Evolutionary conservation across 495 filamentous ascomycete species (phyloP), one percentile per base, ranked within the genome.

Genomic region (Hapsidospora chrysogenum): DNA sequence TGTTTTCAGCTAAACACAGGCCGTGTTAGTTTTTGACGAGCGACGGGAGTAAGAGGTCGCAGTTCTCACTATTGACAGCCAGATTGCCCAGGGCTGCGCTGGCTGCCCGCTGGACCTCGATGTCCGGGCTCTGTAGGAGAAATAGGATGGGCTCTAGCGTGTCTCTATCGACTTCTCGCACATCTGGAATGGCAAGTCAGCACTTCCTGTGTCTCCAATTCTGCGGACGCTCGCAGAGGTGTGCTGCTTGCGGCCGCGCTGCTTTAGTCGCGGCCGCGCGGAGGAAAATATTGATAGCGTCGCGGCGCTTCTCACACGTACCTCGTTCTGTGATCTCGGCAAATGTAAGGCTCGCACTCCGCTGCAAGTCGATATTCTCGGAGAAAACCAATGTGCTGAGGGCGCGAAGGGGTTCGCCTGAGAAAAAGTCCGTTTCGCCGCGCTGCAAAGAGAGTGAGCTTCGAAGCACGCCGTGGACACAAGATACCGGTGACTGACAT

Each of bases 291-390:
- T 19, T 9, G 19, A 19, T 20, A 9, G 30, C 19, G 11, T 35
- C 8, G 17, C 6, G 9, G 21, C 9, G 3, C 3, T 5, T 21
- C 31, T 16, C 63, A n/a, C n/a, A n/a, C 73, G 48, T 64, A 96
- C 89, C 92, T 80, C 85, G 64, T 53, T 99, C 89, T 10, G 89
- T 99, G 50, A 99, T 96, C 53, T 99, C 89, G 18, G 89, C 89
- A 63, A 99, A 99, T 2, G 89, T 99, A 57, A 99, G 71, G 56
- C 85, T 94, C 10, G 89, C 89, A 57, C 92, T 96, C 40, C 89
- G 72, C 57, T 99, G 89, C 31, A 99, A 72, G 46, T 99, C 92
- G 51, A 99, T 84, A 64, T 99, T 99, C 49, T 96, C 85, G 28
- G 92, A 96, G 52, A 92, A 96, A 21, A 99, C 89, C 2, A 99